Evolutionary conservation across 352 stramenopile genomes (phyloP), one percentile per base, ranked within the genome.

Genomic region (Phytopythium helicoides): DNA sequence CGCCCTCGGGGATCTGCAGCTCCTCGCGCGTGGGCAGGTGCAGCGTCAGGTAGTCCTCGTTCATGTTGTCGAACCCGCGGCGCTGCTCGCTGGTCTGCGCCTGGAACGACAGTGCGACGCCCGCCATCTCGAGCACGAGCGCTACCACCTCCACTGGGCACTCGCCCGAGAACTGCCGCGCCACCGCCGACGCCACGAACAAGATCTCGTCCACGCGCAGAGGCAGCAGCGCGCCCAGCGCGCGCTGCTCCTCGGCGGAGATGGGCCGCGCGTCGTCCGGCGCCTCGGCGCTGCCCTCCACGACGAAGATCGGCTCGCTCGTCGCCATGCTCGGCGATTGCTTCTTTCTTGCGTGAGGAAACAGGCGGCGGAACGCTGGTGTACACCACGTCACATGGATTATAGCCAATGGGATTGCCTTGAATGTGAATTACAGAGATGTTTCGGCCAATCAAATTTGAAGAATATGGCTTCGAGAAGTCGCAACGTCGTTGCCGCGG

Each of bases 31-130:
- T 57, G 36, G 79, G 72, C 4, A 87, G 37, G 18, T 65, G 52
- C 45, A 86, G 52, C 34, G 56, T 47, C 48, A 87, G 19, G 52
- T 88, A 91, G 12, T 82, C 63, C 12, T 83, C 64, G 31, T 88
- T 75, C 73, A 85, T 83, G 47, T 86, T 47, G 33, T 51, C 54
- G 11, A 34, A 48, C 8, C 68, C 77, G 21, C 50, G 45, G n/a
- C 40, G 52, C 3, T 58, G 39, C 41, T 76, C 66, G 0, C 51
- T 51, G 6, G 67, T 82, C 25, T 76, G 56, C 0, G 52, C 52
- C 35, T 86, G 59, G 48, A 89, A 81, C 5, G 61, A 58, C 15
- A 89, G 48, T 6, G 81, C 25, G 25, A 87, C 67, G 26, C 74
- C 81, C 0, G 81, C 77, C 26, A 85, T 73, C 39, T 69, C 62